A percentile compares a stretch with the other conserved stretches of the same genome.
These are phyloP conservation scores for Colletotrichum sp. DNA, from an alignment of 2,329 filamentous ascomycete species.

Conservation along the genomic window DNA sequence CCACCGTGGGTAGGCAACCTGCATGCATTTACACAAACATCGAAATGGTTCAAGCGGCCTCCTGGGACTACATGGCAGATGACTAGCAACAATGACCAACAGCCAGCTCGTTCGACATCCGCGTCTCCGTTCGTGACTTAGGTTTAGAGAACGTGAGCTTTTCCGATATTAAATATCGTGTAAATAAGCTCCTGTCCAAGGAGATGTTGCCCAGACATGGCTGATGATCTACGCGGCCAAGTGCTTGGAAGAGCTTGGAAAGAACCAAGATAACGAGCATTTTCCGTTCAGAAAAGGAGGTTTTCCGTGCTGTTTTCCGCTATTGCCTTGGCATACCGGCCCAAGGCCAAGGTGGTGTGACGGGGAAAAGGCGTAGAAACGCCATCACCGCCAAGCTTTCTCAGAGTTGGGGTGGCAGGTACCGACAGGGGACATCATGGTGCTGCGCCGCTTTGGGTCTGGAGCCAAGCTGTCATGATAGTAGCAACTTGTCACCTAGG, in stretches of 20 bases:
- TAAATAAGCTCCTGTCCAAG: not conserved
- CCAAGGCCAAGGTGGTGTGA: not conserved
- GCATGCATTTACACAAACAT: not conserved
- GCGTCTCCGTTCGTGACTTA: not conserved
- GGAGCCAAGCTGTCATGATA: not conserved
- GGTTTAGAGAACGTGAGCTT: not conserved
- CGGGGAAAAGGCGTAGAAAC: not conserved
- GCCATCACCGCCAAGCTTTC: constrained; percentile 1
- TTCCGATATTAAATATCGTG: not conserved
- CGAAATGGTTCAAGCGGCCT: not conserved
- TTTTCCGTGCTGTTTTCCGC: constrained; percentile 12
- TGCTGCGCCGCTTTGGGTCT: not conserved
- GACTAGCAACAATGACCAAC: not conserved
- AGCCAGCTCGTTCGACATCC: not conserved
- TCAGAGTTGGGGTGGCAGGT: not conserved
- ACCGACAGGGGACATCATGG: not conserved
- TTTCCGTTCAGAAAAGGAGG: not conserved
- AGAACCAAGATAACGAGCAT: not conserved
- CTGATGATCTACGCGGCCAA: not conserved
- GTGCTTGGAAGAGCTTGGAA: not conserved
- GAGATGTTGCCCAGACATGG: not conserved
- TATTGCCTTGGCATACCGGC: constrained; percentile 1
- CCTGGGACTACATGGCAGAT: not conserved
- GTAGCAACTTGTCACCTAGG: not conserved
- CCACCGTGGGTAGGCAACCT: not conserved